These are phyloP conservation scores for Chaetoscypha palmicola DNA, from an alignment of 2,329 filamentous ascomycete species.

Conservation along the genomic window DNA sequence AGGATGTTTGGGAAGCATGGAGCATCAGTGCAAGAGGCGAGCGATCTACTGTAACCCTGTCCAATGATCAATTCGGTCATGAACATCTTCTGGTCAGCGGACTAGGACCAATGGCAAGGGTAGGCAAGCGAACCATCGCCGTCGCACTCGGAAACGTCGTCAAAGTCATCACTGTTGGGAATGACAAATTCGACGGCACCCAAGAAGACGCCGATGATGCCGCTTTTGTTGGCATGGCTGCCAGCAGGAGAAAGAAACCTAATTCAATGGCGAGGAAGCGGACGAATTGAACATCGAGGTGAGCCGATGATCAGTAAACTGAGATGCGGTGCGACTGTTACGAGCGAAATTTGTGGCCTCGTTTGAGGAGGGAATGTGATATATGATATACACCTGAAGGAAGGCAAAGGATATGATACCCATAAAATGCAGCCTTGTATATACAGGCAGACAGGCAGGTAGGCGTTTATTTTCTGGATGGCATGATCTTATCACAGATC, in stretches of 20 bases:
- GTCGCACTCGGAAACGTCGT: conserved; percentile 67
- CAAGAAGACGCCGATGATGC: conserved; percentile 21
- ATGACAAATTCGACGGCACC: conserved; percentile 51
- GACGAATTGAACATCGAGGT: conserved; percentile 1
- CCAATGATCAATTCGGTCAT: conserved; percentile 10
- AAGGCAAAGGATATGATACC: conserved; percentile 6
- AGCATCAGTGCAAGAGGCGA: conserved; percentile 40
- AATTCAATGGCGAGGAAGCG: conserved; percentile 5
- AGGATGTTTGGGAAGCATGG: conserved; percentile 46
- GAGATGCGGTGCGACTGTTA: neutral
- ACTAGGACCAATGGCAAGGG: conserved; percentile 55
- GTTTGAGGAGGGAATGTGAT: neutral
- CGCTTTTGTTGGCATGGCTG: conserved; percentile 23
- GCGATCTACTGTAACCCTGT: conserved; percentile 18
- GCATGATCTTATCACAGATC: no score
- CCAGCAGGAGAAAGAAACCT: conserved; percentile 17
- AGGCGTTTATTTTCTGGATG: conserved; percentile 2
- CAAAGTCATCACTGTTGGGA: conserved; percentile 62
- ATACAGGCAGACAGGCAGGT: conserved; percentile 3
- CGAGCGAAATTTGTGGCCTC: no score
- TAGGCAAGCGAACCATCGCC: conserved; percentile 59
- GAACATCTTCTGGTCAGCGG: conserved; percentile 57
- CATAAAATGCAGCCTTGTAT: neutral
- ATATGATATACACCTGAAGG: neutral
- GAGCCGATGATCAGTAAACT: neutral